A percentile compares a stretch with the other conserved stretches of the same genome.
phyloP scores from a whole-genome alignment of 257 asterid genomes.

The Fraxinus pennsylvanica region DNA sequence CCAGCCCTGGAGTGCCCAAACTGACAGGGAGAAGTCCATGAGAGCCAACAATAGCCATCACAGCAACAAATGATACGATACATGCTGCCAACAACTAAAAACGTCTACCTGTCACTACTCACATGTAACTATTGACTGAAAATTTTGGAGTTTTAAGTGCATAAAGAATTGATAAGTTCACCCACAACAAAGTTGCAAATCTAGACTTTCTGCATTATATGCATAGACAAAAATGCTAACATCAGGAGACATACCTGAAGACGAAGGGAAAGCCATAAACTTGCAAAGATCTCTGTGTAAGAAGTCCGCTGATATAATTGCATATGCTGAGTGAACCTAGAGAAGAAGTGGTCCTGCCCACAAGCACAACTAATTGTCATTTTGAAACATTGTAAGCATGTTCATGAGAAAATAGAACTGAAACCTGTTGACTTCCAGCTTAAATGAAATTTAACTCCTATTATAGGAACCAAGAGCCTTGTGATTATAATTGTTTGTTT shows the following conservation, averaged over 20 bases:
- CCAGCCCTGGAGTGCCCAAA: conserved; percentile 97
- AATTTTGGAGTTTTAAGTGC: background rate
- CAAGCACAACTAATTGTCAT: conserved; percentile 17
- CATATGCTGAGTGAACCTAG: conserved; percentile 63
- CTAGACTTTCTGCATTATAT: background rate
- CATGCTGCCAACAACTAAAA: conserved; percentile 82
- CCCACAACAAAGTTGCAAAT: conserved; percentile 5
- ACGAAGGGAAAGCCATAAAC: conserved; percentile 53
- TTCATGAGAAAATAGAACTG: background rate
- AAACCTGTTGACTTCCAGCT: background rate
- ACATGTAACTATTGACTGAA: conserved; percentile 1
- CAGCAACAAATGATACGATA: conserved; percentile 83
- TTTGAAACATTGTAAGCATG: background rate
- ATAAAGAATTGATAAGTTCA: conserved; percentile 3
- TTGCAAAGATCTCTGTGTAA: conserved; percentile 84
- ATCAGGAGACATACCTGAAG: conserved; percentile 65
- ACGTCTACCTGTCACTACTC: conserved; percentile 19
- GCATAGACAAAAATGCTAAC: background rate
- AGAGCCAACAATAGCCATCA: conserved; percentile 87
- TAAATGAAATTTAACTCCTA: background rate
- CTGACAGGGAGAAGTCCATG: conserved; percentile 64
- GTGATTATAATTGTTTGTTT: too few species aligned
- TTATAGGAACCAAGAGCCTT: background rate
- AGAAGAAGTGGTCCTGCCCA: conserved; percentile 58
- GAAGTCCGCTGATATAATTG: conserved; percentile 79